Evolutionary conservation across 2,329 filamentous ascomycete genomes (phyloP), one percentile per base, ranked within the genome.

Genomic region (Aspergillus sp.): DNA sequence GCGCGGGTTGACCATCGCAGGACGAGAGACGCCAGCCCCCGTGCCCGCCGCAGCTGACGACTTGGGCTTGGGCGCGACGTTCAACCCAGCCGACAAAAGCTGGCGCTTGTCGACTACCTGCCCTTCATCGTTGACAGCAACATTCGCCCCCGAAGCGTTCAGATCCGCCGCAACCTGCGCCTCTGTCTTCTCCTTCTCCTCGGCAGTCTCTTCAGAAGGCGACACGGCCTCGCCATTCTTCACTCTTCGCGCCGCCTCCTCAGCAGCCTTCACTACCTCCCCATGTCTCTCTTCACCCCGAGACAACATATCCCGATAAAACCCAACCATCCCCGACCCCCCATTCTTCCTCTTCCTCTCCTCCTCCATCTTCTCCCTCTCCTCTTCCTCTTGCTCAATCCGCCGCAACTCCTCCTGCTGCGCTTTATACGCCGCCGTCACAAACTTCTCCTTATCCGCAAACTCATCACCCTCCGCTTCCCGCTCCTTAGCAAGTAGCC

Each of bases 401-500:
- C 67, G 66, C 44, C 72, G 68, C 46, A 78, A 67, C 58, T 84
- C 81, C 56, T 77, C 79, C 58, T 84, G 80, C 56, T 84, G 81
- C 48, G 71, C 69, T 61, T 82, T 83, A 62, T 85, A 85, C 31
- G 81, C 81, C 1, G 72, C 70, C 2, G 81, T 85, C 34, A 85
- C 81, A 48, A 85, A 85, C 57, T 78, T 82, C 61, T 85, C 81
- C 58, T 83, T 84, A 53, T 83, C 81, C 0, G 74, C 79, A 47
- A 81, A 84, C 47, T 81, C 79, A 39, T 84, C 81, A n/a, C 81
- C 81, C 56, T 85, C 81, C 0, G 74, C 75, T 53, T 84, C 81
- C 27, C 81, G 72, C 56, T 85, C 81, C 45, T 73, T 73, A 40
- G 79, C 75, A 9, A 85, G 56, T 45, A 79, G 58, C 49, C 81